phyloP scores from a whole-genome alignment of 805 yeast genomes.

The Schwanniomyces yamadae region DNA sequence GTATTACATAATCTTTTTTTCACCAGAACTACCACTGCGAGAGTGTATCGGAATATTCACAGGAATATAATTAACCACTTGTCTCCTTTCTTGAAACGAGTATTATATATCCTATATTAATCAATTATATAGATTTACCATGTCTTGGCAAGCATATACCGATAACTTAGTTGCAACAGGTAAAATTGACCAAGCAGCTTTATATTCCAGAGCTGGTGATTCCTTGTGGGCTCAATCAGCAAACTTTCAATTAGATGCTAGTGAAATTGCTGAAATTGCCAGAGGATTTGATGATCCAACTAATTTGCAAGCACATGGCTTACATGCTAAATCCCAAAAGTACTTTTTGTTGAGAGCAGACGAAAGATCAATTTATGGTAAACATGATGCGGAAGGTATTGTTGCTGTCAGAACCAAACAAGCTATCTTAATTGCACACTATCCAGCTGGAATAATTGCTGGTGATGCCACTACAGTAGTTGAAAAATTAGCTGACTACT shows the following conservation, averaged over 20 bases:
- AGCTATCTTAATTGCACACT: constrained; percentile 90
- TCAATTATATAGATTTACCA: constrained; percentile 9
- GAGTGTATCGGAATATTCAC: constrained; percentile 1
- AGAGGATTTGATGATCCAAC: constrained; percentile 79
- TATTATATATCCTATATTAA: neutral
- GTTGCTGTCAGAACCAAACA: constrained; percentile 91
- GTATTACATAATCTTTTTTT: constrained; percentile 4
- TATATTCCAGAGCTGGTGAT: constrained; percentile 93
- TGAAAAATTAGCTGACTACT: constrained; percentile 93
- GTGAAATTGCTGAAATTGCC: constrained; percentile 74
- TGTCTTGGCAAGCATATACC: constrained; percentile 76
- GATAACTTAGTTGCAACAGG: constrained; percentile 88
- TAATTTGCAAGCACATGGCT: constrained; percentile 78
- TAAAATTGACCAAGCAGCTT: constrained; percentile 87
- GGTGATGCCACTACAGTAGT: constrained; percentile 95
- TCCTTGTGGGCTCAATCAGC: constrained; percentile 89
- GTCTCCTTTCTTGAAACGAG: neutral
- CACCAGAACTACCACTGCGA: constrained; percentile 1
- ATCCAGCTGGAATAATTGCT: constrained; percentile 85
- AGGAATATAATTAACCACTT: constrained; percentile 1
- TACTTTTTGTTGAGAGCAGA: constrained; percentile 88
- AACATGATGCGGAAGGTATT: constrained; percentile 83
- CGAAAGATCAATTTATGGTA: constrained; percentile 91
- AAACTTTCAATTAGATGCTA: constrained; percentile 58
- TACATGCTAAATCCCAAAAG: constrained; percentile 81